phyloP scores from a whole-genome alignment of 163 green algal genomes.

The Chlorella variabilis region DNA sequence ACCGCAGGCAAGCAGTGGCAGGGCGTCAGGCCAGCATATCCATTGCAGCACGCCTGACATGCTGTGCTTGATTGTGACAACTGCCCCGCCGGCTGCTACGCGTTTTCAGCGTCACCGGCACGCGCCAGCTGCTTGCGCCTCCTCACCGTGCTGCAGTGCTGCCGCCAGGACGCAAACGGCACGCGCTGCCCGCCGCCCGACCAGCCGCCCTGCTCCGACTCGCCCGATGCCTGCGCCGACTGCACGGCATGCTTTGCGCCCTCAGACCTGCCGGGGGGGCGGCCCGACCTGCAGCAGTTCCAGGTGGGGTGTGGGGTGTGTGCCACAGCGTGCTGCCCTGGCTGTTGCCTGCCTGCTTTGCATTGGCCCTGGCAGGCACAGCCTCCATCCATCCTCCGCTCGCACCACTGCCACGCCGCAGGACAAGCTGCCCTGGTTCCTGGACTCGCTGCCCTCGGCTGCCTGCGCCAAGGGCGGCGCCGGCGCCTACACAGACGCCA shows the following conservation, averaged over 20 bases:
- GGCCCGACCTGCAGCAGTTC: constrained; percentile 64
- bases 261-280: constrained; percentile 39
- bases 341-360: background rate
- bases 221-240: constrained; percentile 58
- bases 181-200: constrained; percentile 84
- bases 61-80: background rate
- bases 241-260: constrained; percentile 71
- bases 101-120: no score
- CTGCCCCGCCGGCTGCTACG: background rate
- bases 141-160: constrained; percentile 66
- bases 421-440: constrained; percentile 86
- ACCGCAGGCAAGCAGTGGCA: constrained; percentile 37
- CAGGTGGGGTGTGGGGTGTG: constrained; percentile 17
- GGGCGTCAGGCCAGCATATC: no score
- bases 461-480: constrained; percentile 85
- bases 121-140: no score
- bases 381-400: no score
- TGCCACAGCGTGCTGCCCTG: no score
- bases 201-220: constrained; percentile 71
- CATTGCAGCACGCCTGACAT: no score
- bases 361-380: background rate
- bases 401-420: background rate
- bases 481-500: constrained; percentile 74
- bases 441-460: constrained; percentile 74
- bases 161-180: constrained; percentile 56